Conservation (phyloP, 2,329 filamentous ascomycete genomes). For the Apiospora pterosperma region DNA sequence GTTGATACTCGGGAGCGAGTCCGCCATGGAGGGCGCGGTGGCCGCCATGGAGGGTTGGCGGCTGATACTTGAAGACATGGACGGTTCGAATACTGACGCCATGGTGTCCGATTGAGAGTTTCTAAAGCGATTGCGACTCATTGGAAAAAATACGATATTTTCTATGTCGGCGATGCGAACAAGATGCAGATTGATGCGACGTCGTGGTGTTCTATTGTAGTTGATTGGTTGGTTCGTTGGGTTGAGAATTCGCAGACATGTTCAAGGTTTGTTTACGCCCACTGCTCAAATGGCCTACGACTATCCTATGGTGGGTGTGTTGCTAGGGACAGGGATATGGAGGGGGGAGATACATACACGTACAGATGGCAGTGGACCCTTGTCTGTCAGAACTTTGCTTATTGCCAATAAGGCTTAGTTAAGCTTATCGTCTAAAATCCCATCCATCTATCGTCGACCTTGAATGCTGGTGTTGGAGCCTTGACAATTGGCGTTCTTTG, state of each 20-base stretch:
- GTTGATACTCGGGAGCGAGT: conserved; percentile 82
- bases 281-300: not conserved
- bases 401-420: not conserved
- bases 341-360: not conserved
- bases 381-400: conserved; percentile 1
- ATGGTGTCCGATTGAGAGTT: conserved; percentile 31
- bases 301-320: too few relatives aligned
- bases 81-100: conserved; percentile 64
- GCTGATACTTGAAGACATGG: conserved; percentile 57
- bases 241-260: not conserved
- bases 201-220: not conserved
- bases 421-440: not conserved
- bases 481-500: too few relatives aligned
- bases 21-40: conserved; percentile 64
- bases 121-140: conserved; percentile 1
- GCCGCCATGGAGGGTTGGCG: conserved; percentile 56
- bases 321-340: not conserved
- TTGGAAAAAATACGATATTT: not conserved
- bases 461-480: not conserved
- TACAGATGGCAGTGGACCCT: not conserved
- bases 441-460: not conserved
- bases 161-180: not conserved
- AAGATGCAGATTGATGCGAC: not conserved
- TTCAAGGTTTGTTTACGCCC: not conserved
- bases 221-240: not conserved